Evolutionary conservation across 2,329 filamentous ascomycete species (phyloP), one percentile per base, ranked within the genome.

Genomic region (Colletotrichum lentis): DNA sequence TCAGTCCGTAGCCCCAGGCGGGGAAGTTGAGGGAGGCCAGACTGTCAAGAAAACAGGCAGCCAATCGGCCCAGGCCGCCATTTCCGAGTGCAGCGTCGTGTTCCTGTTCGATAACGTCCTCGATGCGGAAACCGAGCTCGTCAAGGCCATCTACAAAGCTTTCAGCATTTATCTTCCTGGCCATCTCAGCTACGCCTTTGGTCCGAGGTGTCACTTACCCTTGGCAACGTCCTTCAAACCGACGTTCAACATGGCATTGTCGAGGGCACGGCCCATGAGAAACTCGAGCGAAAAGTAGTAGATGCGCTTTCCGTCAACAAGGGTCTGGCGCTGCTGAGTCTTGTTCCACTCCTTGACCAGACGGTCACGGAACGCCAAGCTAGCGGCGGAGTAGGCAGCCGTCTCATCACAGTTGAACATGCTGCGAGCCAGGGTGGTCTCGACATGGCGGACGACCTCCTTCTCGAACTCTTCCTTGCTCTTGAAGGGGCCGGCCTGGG

Each of bases 261-360:
- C 96, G 71, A 99, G 83, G 54, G 96, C 92, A 77, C 96, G 87
- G 49, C 96, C 96, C 96, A 99, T 99, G 75, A 99, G 83, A 76
- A 99, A 99, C 81, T 99, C 96, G 67, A 99, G 88, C 73, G 94
- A 97, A 69, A 99, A 87, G 78, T 99, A 99, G 83, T 99, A 99
- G 73, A 99, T 88, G 70, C 96, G 89, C 86, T 99, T 99, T 80
- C 89, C 89, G 77, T 98, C 96, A 65, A 87, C 85, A 75, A 92
- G 93, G 0, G 95, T 97, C 81, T 99, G 96, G 69, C 91, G 90
- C 83, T 99, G 96, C 83, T 99, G 96, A 54, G 96, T 99, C 81
- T 91, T 94, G 83, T 98, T 99, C 96, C 96, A 99, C 73, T 97
- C 93, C 71, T 96, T 90, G 75, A 99, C 90, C 77, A 99, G 84